These are phyloP conservation scores for Ceratocystis huliohia DNA, from an alignment of 2,329 filamentous ascomycete species.

Conservation along the genomic window DNA sequence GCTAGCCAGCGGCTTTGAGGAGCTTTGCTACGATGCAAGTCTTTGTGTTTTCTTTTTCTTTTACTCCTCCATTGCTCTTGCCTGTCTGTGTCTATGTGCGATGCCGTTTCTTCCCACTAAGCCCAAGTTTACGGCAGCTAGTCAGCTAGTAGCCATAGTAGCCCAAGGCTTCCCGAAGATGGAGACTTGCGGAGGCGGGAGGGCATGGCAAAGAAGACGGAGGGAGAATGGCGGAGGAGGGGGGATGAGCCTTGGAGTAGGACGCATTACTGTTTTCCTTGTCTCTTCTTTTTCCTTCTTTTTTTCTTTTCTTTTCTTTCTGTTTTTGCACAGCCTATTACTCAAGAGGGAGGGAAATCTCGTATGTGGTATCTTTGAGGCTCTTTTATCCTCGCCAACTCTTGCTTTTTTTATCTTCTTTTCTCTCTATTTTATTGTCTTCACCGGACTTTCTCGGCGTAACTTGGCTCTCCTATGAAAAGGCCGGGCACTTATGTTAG, in stretches of 20 bases:
- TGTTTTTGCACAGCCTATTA: neutral
- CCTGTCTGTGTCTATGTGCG: neutral
- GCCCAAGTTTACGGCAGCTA: neutral
- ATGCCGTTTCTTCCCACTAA: neutral
- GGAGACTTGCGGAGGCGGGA: neutral
- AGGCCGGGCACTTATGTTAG: conserved; percentile 2
- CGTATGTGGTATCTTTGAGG: neutral
- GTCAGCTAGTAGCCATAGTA: conserved; percentile 3
- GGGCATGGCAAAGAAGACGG: neutral
- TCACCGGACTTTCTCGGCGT: neutral
- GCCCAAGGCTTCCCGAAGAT: conserved; percentile 5
- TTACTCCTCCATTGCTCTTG: neutral
- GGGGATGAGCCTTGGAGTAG: neutral
- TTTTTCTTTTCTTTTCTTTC: neutral
- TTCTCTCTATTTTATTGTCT: neutral
- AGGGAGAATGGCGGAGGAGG: neutral
- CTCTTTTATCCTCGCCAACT: neutral
- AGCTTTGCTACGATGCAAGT: conserved; percentile 7
- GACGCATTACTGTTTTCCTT: neutral
- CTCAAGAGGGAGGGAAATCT: neutral
- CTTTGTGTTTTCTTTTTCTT: neutral
- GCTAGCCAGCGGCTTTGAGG: neutral
- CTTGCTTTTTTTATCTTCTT: neutral
- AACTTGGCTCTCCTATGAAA: neutral
- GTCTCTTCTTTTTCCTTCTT: neutral